Evolutionary conservation across 768 basidiomycete species (phyloP), one percentile per base, ranked within the genome.

Genomic region (Psilocybe subaeruginosa): DNA sequence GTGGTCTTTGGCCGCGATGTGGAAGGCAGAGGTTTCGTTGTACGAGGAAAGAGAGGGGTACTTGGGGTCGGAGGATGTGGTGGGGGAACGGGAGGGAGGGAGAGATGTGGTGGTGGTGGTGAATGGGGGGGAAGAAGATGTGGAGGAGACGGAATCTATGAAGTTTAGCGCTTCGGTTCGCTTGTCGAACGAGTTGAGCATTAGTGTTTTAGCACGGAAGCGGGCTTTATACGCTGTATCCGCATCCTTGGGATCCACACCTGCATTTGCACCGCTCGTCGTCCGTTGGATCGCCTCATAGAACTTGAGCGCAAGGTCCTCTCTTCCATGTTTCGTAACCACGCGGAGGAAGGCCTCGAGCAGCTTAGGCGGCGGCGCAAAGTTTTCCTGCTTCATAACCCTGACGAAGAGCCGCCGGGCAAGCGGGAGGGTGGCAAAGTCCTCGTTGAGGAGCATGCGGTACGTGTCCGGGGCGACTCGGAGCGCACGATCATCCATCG

Each of bases 351-450:
- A 81, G 0, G 77, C 72, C 56, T 86, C 83, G 3, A 85, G 51
- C 16, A 53, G 51, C 4, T 6, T n/a, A 8, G 76, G 49, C 86
- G 82, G 4, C 68, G 65, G 1, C 72, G 73, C 0, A 72, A 74
- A 3, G 82, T 83, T 0, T 77, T 71, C 35, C 76, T 59, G 3
- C 76, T 70, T 73, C 0, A 72, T 67, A 80, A 82, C 82, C 19
- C 77, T 75, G 19, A 72, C 65, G 11, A 73, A 80, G 17, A 89
- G 73, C 39, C 76, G 76, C 47, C 79, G 78, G 12, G 85, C 75
- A 56, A 89, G 72, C 49, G 83, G 79, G 0, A 82, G 69, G 0
- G 82, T 81, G 39, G 86, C 75, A 61, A 83, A 83, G 0, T 81
- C 78, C 64, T 87, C 82, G 45, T 74, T 74, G 48, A 87, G 77